These are phyloP conservation scores for Ophiostoma pallidulum DNA, from an alignment of 2,329 filamentous ascomycete species.

Conservation along the genomic window DNA sequence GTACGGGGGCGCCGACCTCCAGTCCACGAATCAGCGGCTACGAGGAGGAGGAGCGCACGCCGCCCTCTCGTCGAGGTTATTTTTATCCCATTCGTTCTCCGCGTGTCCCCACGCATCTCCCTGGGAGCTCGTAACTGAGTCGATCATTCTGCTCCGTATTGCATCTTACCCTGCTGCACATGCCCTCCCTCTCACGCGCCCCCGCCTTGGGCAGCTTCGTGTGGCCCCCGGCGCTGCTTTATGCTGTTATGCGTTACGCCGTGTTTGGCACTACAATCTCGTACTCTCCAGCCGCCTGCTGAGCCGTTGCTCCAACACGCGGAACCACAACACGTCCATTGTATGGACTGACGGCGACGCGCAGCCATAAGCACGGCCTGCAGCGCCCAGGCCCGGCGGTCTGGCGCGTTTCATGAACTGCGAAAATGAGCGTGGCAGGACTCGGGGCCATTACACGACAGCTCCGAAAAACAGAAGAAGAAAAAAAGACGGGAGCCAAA, in stretches of 20 bases:
- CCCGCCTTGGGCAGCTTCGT: too few relatives aligned
- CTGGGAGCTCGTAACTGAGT: not conserved
- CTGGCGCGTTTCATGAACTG: constrained; percentile 4
- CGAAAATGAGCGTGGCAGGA: not conserved
- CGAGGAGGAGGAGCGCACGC: not conserved
- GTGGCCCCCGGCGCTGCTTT: too few relatives aligned
- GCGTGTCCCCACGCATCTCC: not conserved
- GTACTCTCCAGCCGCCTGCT: not conserved
- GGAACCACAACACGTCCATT: constrained; percentile 3
- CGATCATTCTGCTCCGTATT: too few relatives aligned
- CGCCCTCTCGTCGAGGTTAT: constrained; percentile 7
- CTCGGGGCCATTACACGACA: too few relatives aligned
- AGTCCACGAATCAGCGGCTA: constrained; percentile 1
- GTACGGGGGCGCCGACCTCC: not conserved
- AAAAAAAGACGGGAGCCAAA: too few relatives aligned
- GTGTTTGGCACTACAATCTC: too few relatives aligned
- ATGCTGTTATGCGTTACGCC: too few relatives aligned
- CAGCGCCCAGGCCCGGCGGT: not conserved
- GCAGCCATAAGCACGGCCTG: not conserved
- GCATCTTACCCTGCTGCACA: not conserved
- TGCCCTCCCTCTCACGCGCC: too few relatives aligned
- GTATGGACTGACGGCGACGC: not conserved
- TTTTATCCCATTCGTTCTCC: constrained; percentile 8
- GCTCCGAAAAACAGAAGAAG: too few relatives aligned
- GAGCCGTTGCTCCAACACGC: constrained; percentile 1